Percentiles rank a stretch among this genome's conserved stretches.
Conservation (phyloP, 2,329 filamentous ascomycete species). For the Endocalyx cinctus region DNA sequence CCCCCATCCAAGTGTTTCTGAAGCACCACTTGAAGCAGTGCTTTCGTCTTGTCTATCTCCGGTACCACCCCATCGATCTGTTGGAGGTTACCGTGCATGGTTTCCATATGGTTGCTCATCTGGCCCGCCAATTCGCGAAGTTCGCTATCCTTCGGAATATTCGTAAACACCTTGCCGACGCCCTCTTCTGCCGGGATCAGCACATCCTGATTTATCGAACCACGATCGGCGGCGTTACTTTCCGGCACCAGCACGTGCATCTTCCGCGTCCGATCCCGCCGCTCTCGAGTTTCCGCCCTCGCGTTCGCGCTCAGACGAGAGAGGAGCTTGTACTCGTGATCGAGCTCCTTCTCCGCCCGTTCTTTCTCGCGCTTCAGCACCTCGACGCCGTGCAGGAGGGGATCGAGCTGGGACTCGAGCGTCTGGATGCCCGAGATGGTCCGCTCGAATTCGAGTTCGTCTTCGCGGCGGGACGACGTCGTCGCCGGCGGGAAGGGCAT, state of each 20-base stretch:
- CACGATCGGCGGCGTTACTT: not conserved
- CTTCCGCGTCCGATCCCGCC: conserved; percentile 45
- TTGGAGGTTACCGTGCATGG: conserved; percentile 48
- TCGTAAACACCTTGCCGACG: conserved; percentile 18
- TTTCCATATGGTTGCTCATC: conserved; percentile 52
- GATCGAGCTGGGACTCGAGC: conserved; percentile 56
- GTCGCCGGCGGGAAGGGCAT: conserved; percentile 62
- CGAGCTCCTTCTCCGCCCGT: conserved; percentile 51
- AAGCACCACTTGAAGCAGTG: conserved; percentile 45
- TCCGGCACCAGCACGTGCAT: conserved; percentile 47
- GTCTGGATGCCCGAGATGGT: conserved; percentile 54
- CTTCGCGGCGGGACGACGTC: conserved; percentile 42
- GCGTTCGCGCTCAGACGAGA: conserved; percentile 51
- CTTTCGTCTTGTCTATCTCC: conserved; percentile 42
- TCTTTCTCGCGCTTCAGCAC: conserved; percentile 55
- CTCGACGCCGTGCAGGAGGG: conserved; percentile 57
- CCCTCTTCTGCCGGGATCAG: conserved; percentile 15
- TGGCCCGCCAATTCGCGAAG: conserved; percentile 42
- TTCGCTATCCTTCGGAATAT: conserved; percentile 24
- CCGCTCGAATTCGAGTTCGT: conserved; percentile 63
- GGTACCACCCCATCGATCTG: conserved; percentile 50
- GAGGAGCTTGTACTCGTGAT: conserved; percentile 49
- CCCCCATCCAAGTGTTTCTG: conserved; percentile 39
- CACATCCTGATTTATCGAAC: conserved; percentile 5
- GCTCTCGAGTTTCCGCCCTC: conserved; percentile 46